phyloP scores from a whole-genome alignment of 2,329 filamentous ascomycete genomes.

The Aureobasidium sp. region DNA sequence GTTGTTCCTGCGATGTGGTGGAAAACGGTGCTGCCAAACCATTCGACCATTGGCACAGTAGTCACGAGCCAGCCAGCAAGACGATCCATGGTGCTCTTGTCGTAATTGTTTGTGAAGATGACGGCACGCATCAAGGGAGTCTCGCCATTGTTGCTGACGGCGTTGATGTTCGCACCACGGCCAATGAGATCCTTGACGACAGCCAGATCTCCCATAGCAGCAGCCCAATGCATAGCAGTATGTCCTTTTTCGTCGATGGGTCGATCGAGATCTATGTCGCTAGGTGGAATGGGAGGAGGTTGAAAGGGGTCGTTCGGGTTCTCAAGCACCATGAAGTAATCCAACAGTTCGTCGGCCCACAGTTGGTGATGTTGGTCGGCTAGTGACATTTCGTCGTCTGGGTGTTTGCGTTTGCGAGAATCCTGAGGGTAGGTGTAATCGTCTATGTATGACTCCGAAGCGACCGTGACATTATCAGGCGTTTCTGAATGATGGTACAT shows the following conservation, averaged over 20 bases:
- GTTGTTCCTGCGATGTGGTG: conserved; percentile 91
- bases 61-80: conserved; percentile 77
- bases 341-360: conserved; percentile 86
- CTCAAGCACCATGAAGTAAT: conserved; percentile 76
- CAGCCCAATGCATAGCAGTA: conserved; percentile 93
- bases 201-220: conserved; percentile 91
- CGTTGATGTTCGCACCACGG: conserved; percentile 67
- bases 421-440: conserved; percentile 63
- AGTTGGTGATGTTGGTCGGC: conserved; percentile 79
- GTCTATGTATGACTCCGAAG: conserved; percentile 68
- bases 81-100: conserved; percentile 81
- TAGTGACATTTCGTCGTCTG: conserved; percentile 48
- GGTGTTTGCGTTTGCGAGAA: conserved; percentile 70
- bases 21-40: conserved; percentile 78
- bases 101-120: conserved; percentile 93
- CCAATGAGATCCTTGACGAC: conserved; percentile 82
- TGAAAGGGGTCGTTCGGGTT: conserved; percentile 53
- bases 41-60: conserved; percentile 74
- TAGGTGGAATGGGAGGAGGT: conserved; percentile 68
- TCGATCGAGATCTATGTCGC: conserved; percentile 81
- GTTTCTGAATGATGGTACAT: conserved; percentile 66
- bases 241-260: conserved; percentile 91
- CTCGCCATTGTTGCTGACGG: conserved; percentile 59
- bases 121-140: conserved; percentile 93
- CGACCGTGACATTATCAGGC: conserved; percentile 74